A percentile compares a stretch with the other conserved stretches of the same genome.
phyloP scores from a whole-genome alignment of 768 basidiomycete species.

The Clitopilus hobsonii region DNA sequence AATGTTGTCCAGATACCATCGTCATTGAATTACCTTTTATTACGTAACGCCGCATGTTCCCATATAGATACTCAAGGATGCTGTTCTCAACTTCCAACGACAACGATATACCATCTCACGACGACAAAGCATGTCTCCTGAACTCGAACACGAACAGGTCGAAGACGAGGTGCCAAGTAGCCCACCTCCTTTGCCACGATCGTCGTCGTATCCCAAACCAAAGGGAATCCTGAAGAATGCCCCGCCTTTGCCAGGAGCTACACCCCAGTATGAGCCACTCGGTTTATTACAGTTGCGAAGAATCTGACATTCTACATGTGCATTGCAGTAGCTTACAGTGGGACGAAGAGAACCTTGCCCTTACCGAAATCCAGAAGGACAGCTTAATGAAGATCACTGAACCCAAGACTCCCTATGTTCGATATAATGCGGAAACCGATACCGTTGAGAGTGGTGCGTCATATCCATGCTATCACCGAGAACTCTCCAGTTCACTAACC shows the following conservation, averaged over 20 bases:
- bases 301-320: not conserved
- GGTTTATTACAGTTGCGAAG: not conserved
- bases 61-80: not conserved
- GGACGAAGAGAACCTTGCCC: constrained; percentile 92
- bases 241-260: constrained; percentile 36
- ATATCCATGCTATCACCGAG: constrained; percentile 2
- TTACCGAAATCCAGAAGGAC: constrained; percentile 92
- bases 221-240: constrained; percentile 91
- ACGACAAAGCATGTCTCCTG: not conserved
- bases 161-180: constrained; percentile 38
- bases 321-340: constrained; percentile 69
- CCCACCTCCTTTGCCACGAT: constrained; percentile 48
- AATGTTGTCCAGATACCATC: not conserved
- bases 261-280: constrained; percentile 38
- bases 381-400: constrained; percentile 98
- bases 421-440: constrained; percentile 86
- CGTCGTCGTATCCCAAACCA: constrained; percentile 66
- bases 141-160: not conserved
- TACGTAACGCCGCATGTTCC: not conserved
- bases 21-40: not conserved
- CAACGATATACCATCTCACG: not conserved
- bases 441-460: constrained; percentile 74
- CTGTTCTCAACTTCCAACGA: not conserved
- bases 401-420: constrained; percentile 94
- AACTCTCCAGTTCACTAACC: not conserved